These are phyloP conservation scores for Lenwebbia sp. DNA, from an alignment of 345 rosid genomes.

Conservation along the genomic window DNA sequence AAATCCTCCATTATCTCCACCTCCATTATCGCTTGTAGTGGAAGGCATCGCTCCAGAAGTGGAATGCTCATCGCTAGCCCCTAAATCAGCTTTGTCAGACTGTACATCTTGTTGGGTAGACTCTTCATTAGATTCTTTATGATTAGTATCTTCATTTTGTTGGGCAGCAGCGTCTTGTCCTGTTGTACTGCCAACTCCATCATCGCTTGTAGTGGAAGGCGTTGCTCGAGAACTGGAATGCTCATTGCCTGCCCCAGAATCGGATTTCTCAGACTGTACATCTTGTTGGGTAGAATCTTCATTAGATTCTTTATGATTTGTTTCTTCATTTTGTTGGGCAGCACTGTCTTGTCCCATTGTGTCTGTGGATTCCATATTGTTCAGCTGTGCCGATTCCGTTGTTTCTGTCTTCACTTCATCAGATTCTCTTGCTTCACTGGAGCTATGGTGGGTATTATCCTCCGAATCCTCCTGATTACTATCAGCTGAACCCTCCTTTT, in stretches of 20 bases:
- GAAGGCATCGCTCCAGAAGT: conserved; percentile 22
- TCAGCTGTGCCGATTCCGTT: neutral
- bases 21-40: conserved; percentile 12
- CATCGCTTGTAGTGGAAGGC: conserved; percentile 19
- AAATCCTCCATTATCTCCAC: neutral
- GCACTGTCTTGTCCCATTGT: neutral
- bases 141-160: conserved; percentile 12
- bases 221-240: conserved; percentile 27
- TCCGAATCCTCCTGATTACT: neutral
- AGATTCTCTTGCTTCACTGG: neutral
- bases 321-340: conserved; percentile 16
- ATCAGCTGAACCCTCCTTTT: neutral
- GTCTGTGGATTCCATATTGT: conserved; percentile 2
- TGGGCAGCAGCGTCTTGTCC: conserved; percentile 18
- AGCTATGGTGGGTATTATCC: neutral
- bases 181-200: conserved; percentile 10
- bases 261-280: conserved; percentile 32
- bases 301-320: neutral
- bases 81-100: conserved; percentile 27
- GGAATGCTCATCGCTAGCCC: conserved; percentile 29
- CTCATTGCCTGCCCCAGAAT: conserved; percentile 25
- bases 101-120: conserved; percentile 17
- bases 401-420: neutral
- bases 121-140: conserved; percentile 8
- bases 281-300: conserved; percentile 15